Evolutionary conservation across 2,329 filamentous ascomycete genomes (phyloP).

Genomic region (Talaromyces sp.): DNA sequence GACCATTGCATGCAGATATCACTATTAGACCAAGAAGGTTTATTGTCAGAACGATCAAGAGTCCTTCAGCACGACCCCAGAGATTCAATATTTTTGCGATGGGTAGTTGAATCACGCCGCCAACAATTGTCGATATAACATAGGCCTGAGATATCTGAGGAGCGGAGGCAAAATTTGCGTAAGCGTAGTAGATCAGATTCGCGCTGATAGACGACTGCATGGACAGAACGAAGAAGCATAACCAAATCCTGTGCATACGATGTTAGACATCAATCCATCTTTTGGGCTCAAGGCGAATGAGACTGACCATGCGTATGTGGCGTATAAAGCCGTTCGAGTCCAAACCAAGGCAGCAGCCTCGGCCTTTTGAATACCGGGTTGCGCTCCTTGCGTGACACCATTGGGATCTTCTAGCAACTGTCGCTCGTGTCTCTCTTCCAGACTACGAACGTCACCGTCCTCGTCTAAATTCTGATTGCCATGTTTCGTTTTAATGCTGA

Average conservation of each 20-base stretch:
- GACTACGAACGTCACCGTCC: slow-evolving; percentile 20
- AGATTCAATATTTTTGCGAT: slow-evolving; percentile 62
- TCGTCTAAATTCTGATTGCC: not conserved
- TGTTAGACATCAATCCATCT: not conserved
- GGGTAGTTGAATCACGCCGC: slow-evolving; percentile 58
- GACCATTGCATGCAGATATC: slow-evolving; percentile 59
- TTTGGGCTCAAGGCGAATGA: not conserved
- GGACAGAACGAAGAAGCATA: slow-evolving; percentile 47
- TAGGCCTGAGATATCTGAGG: slow-evolving; percentile 51
- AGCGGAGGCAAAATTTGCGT: slow-evolving; percentile 51
- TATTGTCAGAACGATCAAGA: slow-evolving; percentile 48
- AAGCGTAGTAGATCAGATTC: slow-evolving; percentile 50
- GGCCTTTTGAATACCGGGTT: slow-evolving; percentile 39
- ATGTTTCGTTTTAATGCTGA: not conserved
- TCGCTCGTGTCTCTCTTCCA: slow-evolving; percentile 28
- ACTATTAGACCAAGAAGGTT: slow-evolving; percentile 55
- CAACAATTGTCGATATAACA: slow-evolving; percentile 56
- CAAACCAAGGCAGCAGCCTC: slow-evolving; percentile 43
- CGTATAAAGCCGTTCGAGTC: slow-evolving; percentile 34
- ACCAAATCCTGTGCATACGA: slow-evolving; percentile 38
- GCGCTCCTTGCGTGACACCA: slow-evolving; percentile 26
- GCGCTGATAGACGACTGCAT: slow-evolving; percentile 42
- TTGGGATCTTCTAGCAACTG: slow-evolving; percentile 25
- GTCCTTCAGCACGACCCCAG: slow-evolving; percentile 61
- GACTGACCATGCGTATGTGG: slow-evolving; percentile 33